Evolutionary conservation across 2,329 filamentous ascomycete genomes (phyloP).

Genomic region (Trichoderma lentiforme): DNA sequence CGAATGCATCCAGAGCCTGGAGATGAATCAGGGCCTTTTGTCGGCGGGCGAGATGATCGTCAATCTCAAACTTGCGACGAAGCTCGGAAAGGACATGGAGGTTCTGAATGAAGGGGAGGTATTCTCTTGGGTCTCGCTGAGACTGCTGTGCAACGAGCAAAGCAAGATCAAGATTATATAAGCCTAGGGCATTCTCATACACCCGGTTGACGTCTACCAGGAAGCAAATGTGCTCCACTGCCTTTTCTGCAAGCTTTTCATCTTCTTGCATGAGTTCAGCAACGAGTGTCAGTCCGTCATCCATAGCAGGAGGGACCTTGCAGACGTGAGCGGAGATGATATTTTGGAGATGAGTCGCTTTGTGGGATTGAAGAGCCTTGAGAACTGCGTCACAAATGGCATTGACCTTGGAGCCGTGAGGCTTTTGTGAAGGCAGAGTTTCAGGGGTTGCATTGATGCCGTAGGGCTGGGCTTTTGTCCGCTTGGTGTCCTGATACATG

Average conservation of each 20-base stretch:
- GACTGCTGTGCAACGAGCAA: slow-evolving; percentile 92
- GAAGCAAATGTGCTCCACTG: slow-evolving; percentile 96
- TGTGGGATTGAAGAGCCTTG: slow-evolving; percentile 58
- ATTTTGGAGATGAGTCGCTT: slow-evolving; percentile 73
- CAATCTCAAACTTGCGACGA: slow-evolving; percentile 77
- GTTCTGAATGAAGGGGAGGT: slow-evolving; percentile 88
- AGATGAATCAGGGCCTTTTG: slow-evolving; percentile 76
- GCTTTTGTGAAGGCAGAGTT: slow-evolving; percentile 19
- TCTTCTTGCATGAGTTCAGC: slow-evolving; percentile 68
- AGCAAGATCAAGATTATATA: slow-evolving; percentile 89
- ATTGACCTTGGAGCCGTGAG: slow-evolving; percentile 66
- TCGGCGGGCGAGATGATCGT: slow-evolving; percentile 77
- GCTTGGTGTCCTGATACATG: slow-evolving; percentile 86
- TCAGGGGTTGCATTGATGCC: slow-evolving; percentile 18
- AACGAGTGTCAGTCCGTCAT: slow-evolving; percentile 77
- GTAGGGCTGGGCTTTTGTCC: slow-evolving; percentile 24
- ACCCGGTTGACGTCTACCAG: slow-evolving; percentile 88
- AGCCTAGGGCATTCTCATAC: slow-evolving; percentile 83
- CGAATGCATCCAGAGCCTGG: slow-evolving; percentile 68
- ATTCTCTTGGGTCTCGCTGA: slow-evolving; percentile 92
- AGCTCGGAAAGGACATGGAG: slow-evolving; percentile 71
- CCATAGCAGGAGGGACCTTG: slow-evolving; percentile 85
- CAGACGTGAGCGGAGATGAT: slow-evolving; percentile 93
- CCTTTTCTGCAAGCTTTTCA: slow-evolving; percentile 73
- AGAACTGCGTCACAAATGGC: slow-evolving; percentile 83